phyloP scores from a whole-genome alignment of 345 rosid genomes.

The Firmiana major region DNA sequence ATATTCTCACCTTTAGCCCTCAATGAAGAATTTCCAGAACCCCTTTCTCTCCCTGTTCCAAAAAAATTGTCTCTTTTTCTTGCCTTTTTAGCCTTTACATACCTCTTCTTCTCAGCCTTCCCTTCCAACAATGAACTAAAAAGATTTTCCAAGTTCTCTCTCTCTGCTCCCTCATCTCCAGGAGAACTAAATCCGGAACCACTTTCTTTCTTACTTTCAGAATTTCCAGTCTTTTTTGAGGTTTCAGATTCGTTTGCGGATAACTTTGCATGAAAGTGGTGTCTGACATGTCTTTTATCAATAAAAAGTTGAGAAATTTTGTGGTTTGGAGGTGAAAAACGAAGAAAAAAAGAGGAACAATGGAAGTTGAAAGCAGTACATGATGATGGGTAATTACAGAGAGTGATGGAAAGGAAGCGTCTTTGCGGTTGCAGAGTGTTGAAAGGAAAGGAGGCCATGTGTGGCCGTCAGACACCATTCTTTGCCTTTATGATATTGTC shows the following conservation, averaged over 20 bases:
- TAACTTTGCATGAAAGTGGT: constrained; percentile 21
- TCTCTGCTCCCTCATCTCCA: constrained; percentile 11
- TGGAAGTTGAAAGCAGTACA: constrained; percentile 22
- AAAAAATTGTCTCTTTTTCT: constrained; percentile 11
- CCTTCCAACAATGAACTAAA: constrained; percentile 29
- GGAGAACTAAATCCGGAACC: constrained; percentile 19
- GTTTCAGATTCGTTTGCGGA: constrained; percentile 26
- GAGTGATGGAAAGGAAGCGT: constrained; percentile 20
- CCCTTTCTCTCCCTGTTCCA: constrained; percentile 17
- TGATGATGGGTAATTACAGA: constrained; percentile 31
- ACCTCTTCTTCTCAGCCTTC: constrained; percentile 22
- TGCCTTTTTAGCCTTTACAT: constrained; percentile 3
- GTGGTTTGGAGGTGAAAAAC: constrained; percentile 25
- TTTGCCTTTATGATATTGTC: constrained; percentile 18
- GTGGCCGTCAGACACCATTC: constrained; percentile 41
- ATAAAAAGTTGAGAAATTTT: not conserved
- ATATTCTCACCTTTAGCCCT: constrained; percentile 18
- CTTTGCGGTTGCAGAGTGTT: constrained; percentile 22
- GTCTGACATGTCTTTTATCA: constrained; percentile 13
- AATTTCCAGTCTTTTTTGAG: constrained; percentile 14
- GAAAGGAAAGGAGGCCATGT: constrained; percentile 47
- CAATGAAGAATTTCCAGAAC: constrained; percentile 19
- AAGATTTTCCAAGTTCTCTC: constrained; percentile 19
- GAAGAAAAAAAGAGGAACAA: constrained; percentile 15
- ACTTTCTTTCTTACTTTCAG: constrained; percentile 17